Evolutionary conservation across 768 basidiomycete genomes (phyloP), one percentile per base, ranked within the genome.

Genomic region (Calocybe gangraenosa): DNA sequence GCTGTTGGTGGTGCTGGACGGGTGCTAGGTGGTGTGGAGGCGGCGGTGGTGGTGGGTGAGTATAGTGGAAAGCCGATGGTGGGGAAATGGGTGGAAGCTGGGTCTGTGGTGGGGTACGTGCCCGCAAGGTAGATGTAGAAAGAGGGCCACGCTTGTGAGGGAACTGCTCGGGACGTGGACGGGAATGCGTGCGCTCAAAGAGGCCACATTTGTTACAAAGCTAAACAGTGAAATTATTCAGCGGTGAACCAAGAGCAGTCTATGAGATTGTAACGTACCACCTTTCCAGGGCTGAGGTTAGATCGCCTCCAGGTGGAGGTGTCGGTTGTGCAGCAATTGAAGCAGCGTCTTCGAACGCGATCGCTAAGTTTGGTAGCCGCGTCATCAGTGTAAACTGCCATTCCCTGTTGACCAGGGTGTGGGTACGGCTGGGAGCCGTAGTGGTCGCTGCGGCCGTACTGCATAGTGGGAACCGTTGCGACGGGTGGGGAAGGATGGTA

Each of bases 321-420:
- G 51, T 90, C 87, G 11, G 87, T 88, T 19, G 87, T 89, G 60
- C 83, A 82, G 63, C 87, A 90, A 60, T 90, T 90, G 75, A 84
- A 89, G 63, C 87, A 90, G 37, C 86, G 69, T 30, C 87, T 65
- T 20, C 87, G 74, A 39, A 90, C 82, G 32, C 85, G 74, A 58
- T 88, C 84, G 58, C 79, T 83, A 45, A 89, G 70, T 65, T 90
- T 90, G 0, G 86, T 88, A 1, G 85, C 76, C 0, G 87, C 87
- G 53, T 90, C 87, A 61, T 87, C 84, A 0, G 87, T 89, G 64
- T 71, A 62, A 42, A 71, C 64, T 2, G 61, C 54, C 5, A 63
- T 55, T 2, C 59, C 61, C 11, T 59, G 50, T 44, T 66, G 65
- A 7, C 63, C 64, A 14, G 34, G 34, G 14, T n/a, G 34, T 0